These are phyloP conservation scores for Kregervanrija delftensis DNA, from an alignment of 805 yeast genomes.

Conservation along the genomic window DNA sequence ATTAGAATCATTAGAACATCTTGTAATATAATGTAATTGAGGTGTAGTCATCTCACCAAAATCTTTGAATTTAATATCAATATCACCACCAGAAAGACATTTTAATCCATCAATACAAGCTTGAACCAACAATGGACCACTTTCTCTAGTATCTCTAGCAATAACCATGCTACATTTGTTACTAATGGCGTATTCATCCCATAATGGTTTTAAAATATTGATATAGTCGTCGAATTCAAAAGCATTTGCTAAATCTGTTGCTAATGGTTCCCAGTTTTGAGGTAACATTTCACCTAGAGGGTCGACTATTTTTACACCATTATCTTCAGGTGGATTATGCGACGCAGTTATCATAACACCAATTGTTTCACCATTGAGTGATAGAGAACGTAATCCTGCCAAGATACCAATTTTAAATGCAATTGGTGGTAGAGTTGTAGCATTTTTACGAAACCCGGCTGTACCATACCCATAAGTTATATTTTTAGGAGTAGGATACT, in stretches of 20 bases:
- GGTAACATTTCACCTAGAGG: conserved; percentile 89
- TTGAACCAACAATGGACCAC: conserved; percentile 59
- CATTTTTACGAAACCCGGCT: conserved; percentile 87
- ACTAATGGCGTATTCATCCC: conserved; percentile 39
- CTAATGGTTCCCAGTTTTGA: conserved; percentile 75
- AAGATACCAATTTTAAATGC: conserved; percentile 77
- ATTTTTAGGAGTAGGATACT: conserved; percentile 41
- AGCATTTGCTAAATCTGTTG: conserved; percentile 76
- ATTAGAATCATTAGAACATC: conserved; percentile 55
- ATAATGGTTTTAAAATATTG: conserved; percentile 1
- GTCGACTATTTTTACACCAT: conserved; percentile 91
- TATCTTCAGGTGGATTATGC: conserved; percentile 88
- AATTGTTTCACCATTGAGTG: conserved; percentile 51
- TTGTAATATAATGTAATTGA: conserved; percentile 81
- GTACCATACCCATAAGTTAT: conserved; percentile 73
- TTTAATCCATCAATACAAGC: conserved; percentile 58
- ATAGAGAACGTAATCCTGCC: conserved; percentile 78
- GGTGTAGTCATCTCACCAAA: conserved; percentile 84
- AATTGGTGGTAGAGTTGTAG: conserved; percentile 66
- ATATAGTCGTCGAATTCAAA: conserved; percentile 38
- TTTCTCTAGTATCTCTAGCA: conserved; percentile 85
- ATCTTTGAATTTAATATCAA: conserved; percentile 40
- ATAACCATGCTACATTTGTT: conserved; percentile 45
- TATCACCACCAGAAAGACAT: conserved; percentile 34
- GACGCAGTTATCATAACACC: conserved; percentile 98